phyloP scores from a whole-genome alignment of 345 rosid species.

The Lepidium aucheri region DNA sequence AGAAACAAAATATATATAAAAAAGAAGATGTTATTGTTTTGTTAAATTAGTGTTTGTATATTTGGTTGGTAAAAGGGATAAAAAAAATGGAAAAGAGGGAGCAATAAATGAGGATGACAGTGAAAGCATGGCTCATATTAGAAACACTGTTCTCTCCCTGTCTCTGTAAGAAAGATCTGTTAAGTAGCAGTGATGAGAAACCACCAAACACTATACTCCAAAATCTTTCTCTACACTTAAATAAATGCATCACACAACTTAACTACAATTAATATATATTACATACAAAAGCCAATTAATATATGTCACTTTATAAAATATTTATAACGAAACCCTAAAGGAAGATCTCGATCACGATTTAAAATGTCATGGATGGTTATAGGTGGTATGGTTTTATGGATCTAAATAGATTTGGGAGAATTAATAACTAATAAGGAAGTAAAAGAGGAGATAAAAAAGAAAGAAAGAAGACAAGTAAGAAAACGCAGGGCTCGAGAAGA shows the following conservation, averaged over 20 bases:
- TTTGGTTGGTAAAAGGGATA: not conserved
- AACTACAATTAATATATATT: not conserved
- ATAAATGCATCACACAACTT: conserved; percentile 15
- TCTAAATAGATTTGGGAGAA: not conserved
- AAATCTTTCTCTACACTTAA: conserved; percentile 25
- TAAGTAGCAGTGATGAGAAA: conserved; percentile 32
- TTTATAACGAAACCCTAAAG: not conserved
- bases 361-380: no score
- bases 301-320: not conserved
- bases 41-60: not conserved
- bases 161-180: conserved; percentile 32
- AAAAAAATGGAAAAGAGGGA: conserved; percentile 15
- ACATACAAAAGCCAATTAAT: not conserved
- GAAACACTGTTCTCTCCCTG: conserved; percentile 31
- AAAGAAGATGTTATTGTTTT: not conserved
- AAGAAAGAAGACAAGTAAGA: conserved; percentile 9
- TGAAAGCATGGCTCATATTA: conserved; percentile 33
- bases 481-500: conserved; percentile 35
- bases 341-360: not conserved
- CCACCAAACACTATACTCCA: conserved; percentile 34
- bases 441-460: not conserved
- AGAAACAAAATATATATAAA: conserved; percentile 13
- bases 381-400: no score
- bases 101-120: conserved; percentile 29
- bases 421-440: not conserved